A percentile compares a stretch with the other conserved stretches of the same genome.
phyloP scores from a whole-genome alignment of 148 eudicot genomes.

The Agrostemma githago region DNA sequence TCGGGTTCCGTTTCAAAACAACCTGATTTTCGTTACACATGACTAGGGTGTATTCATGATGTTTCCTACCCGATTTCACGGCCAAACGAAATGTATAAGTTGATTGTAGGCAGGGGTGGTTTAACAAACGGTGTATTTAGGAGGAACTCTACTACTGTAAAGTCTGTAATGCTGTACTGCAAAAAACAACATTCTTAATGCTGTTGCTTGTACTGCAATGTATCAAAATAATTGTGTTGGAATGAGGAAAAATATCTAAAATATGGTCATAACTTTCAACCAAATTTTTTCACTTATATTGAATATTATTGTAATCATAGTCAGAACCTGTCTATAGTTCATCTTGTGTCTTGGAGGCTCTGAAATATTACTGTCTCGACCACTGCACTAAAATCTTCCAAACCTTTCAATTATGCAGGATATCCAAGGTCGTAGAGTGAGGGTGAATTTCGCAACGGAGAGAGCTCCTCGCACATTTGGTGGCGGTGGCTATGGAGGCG shows the following conservation, averaged over 20 bases:
- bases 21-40: too few species aligned
- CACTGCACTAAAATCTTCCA: neutral
- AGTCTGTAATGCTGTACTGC: too few species aligned
- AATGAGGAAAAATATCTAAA: neutral
- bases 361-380: neutral
- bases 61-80: too few species aligned
- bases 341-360: neutral
- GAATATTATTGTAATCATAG: neutral
- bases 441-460: slow-evolving; percentile 74
- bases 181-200: neutral
- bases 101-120: too few species aligned
- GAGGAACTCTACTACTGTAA: too few species aligned
- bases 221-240: neutral
- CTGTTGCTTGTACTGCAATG: neutral
- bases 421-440: slow-evolving; percentile 66
- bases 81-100: too few species aligned
- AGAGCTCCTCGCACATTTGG: slow-evolving; percentile 43
- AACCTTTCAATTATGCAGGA: slow-evolving; percentile 41
- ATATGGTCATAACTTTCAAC: neutral
- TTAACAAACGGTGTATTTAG: too few species aligned
- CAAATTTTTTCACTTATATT: neutral
- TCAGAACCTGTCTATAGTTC: neutral
- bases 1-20: too few species aligned
- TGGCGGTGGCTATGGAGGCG: slow-evolving; percentile 22
- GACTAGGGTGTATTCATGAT: too few species aligned